Evolutionary conservation across 2,329 filamentous ascomycete species (phyloP).

Genomic region (Plenodomus tracheiphilus): DNA sequence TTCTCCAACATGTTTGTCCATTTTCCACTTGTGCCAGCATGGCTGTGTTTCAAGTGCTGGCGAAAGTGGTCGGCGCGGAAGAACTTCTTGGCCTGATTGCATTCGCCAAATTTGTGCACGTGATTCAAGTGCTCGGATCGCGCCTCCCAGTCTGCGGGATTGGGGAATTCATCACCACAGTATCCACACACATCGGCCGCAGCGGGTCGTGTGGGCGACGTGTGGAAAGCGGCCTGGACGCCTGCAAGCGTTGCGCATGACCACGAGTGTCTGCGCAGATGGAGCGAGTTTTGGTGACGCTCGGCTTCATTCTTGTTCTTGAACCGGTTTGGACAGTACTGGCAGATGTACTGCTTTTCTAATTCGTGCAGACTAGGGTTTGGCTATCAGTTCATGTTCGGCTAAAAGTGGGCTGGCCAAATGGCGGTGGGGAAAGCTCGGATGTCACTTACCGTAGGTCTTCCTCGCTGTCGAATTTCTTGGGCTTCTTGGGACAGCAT

Average conservation of each 20-base stretch:
- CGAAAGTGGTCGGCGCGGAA: slow-evolving; percentile 97
- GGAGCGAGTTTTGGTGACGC: slow-evolving; percentile 91
- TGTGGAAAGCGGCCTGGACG: slow-evolving; percentile 81
- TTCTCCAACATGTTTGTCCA: slow-evolving; percentile 99
- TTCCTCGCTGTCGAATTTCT: slow-evolving; percentile 85
- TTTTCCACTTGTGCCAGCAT: slow-evolving; percentile 93
- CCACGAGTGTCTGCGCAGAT: slow-evolving; percentile 92
- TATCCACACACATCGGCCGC: slow-evolving; percentile 85
- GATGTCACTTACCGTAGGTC: slow-evolving; percentile 72
- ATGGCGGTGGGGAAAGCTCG: slow-evolving; percentile 31
- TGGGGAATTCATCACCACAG: slow-evolving; percentile 90
- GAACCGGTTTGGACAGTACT: slow-evolving; percentile 91
- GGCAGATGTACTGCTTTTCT: slow-evolving; percentile 95
- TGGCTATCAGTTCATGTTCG: slow-evolving; percentile 22
- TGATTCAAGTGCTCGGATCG: slow-evolving; percentile 85
- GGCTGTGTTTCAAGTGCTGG: slow-evolving; percentile 96
- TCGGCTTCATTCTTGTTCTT: slow-evolving; percentile 99
- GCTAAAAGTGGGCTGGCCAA: slow-evolving; percentile 12
- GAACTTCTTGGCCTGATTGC: slow-evolving; percentile 98
- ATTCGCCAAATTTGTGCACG: slow-evolving; percentile 95
- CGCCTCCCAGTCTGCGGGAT: slow-evolving; percentile 84
- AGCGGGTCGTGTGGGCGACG: slow-evolving; percentile 66
- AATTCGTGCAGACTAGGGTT: slow-evolving; percentile 75
- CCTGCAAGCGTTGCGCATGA: slow-evolving; percentile 83
- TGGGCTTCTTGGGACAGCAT: slow-evolving; percentile 95